These are phyloP conservation scores for Fusarium camptoceras DNA, from an alignment of 2,329 filamentous ascomycete genomes.

Conservation along the genomic window DNA sequence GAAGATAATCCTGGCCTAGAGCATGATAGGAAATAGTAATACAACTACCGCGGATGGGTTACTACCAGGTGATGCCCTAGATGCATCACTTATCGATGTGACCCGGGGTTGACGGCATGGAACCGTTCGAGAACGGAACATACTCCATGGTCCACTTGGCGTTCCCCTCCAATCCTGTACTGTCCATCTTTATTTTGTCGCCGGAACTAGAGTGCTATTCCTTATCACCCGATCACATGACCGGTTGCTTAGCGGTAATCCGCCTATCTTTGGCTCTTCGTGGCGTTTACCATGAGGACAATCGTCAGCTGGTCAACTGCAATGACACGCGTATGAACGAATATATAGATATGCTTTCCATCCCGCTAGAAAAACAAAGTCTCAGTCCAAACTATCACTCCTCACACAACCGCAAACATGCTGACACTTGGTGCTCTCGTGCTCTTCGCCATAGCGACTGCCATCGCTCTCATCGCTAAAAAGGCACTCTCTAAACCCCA, in stretches of 20 bases:
- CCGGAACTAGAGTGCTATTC: neutral
- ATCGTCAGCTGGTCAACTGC: neutral
- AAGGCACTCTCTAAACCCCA: constrained; percentile 23
- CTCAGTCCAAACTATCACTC: neutral
- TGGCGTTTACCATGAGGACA: constrained; percentile 17
- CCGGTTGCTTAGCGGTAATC: constrained; percentile 17
- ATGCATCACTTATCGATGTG: constrained; percentile 17
- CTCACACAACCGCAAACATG: constrained; percentile 6
- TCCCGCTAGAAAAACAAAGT: neutral
- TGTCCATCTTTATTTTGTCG: constrained; percentile 10
- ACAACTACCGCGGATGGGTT: constrained; percentile 30
- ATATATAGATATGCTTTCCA: constrained; percentile 16
- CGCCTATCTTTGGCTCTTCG: constrained; percentile 21
- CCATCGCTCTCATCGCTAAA: constrained; percentile 2
- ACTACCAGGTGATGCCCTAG: constrained; percentile 27
- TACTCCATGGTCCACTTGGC: constrained; percentile 18
- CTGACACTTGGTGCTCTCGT: constrained; percentile 19
- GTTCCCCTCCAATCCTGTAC: constrained; percentile 13
- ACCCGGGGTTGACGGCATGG: constrained; percentile 26
- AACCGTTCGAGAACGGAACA: constrained; percentile 25
- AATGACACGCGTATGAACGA: neutral
- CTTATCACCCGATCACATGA: constrained; percentile 41
- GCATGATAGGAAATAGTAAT: constrained; percentile 32
- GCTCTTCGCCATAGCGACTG: constrained; percentile 14
- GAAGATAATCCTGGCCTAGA: constrained; percentile 27